Evolutionary conservation across 371 early-diverging fungal genomes (phyloP).

Genomic region (Rhizopus stolonifer): DNA sequence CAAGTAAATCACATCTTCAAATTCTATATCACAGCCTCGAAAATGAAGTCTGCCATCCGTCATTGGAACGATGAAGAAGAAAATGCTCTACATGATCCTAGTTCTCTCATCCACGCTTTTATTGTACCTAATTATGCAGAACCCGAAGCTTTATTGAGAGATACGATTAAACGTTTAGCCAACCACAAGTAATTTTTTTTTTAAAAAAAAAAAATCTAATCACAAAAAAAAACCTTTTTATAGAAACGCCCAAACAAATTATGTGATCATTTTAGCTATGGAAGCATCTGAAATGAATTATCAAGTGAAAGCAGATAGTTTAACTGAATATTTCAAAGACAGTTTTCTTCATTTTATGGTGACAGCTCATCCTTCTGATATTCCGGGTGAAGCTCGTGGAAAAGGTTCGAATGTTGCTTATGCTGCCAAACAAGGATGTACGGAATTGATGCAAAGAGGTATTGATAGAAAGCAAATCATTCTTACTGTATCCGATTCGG

Average conservation of each 20-base stretch:
- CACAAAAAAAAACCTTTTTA: background rate
- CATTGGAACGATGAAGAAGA: conserved; percentile 32
- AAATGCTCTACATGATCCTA: background rate
- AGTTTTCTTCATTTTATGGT: conserved; percentile 46
- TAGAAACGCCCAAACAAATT: conserved; percentile 42
- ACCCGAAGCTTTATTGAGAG: conserved; percentile 40
- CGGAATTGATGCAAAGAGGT: conserved; percentile 27
- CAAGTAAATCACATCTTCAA: conserved; percentile 58
- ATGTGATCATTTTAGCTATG: conserved; percentile 71
- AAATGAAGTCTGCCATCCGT: conserved; percentile 45
- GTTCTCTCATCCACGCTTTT: conserved; percentile 41
- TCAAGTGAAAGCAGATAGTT: conserved; percentile 53
- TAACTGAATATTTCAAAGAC: conserved; percentile 52
- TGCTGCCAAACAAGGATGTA: conserved; percentile 51
- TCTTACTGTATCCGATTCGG: conserved; percentile 71
- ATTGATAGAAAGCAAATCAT: conserved; percentile 44
- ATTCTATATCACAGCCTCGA: conserved; percentile 43
- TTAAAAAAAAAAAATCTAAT: too few relatives aligned
- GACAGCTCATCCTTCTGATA: conserved; percentile 70
- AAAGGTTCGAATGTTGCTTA: conserved; percentile 75
- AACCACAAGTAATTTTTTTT: conserved; percentile 31
- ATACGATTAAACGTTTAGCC: conserved; percentile 39
- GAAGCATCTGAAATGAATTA: conserved; percentile 63
- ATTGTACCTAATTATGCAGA: conserved; percentile 66
- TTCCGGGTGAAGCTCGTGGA: conserved; percentile 73